These are phyloP conservation scores for Mortierella claussenii DNA, from an alignment of 192 early-diverging fungal genomes.

Conservation along the genomic window DNA sequence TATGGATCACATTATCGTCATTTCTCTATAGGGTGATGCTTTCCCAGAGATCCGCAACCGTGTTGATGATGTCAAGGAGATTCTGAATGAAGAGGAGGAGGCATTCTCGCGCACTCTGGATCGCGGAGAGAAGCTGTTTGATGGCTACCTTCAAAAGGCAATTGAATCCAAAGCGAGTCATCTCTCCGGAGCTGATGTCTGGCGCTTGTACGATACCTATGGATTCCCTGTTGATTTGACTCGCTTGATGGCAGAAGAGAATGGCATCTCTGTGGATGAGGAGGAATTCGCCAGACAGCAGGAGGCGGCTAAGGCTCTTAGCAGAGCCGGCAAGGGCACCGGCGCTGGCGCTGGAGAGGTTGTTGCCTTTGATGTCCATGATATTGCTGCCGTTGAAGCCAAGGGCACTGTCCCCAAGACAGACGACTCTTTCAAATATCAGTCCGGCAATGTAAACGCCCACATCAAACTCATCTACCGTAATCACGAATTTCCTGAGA, in stretches of 20 bases:
- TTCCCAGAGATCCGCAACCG: constrained; percentile 90
- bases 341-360: constrained; percentile 62
- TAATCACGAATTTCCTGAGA: constrained; percentile 58
- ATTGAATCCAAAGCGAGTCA: constrained; percentile 68
- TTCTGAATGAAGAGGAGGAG: constrained; percentile 95
- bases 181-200: constrained; percentile 90
- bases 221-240: constrained; percentile 99
- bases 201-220: constrained; percentile 99
- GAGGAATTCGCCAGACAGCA: constrained; percentile 82
- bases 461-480: constrained; percentile 84
- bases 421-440: constrained; percentile 89
- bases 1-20: too few relatives aligned
- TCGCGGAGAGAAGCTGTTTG: constrained; percentile 95
- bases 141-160: constrained; percentile 73
- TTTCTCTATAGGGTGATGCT: constrained; percentile 74
- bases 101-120: constrained; percentile 97
- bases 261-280: constrained; percentile 86
- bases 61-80: constrained; percentile 89
- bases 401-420: constrained; percentile 78
- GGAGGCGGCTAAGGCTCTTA: constrained; percentile 79
- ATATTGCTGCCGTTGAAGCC: constrained; percentile 86
- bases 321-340: constrained; percentile 64
- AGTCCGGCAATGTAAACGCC: constrained; percentile 73
- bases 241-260: constrained; percentile 98
- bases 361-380: constrained; percentile 92